A percentile compares a stretch with the other conserved stretches of the same genome.
Evolutionary conservation across 495 filamentous ascomycete genomes (phyloP).

Genomic region (Penicillium lividum): DNA sequence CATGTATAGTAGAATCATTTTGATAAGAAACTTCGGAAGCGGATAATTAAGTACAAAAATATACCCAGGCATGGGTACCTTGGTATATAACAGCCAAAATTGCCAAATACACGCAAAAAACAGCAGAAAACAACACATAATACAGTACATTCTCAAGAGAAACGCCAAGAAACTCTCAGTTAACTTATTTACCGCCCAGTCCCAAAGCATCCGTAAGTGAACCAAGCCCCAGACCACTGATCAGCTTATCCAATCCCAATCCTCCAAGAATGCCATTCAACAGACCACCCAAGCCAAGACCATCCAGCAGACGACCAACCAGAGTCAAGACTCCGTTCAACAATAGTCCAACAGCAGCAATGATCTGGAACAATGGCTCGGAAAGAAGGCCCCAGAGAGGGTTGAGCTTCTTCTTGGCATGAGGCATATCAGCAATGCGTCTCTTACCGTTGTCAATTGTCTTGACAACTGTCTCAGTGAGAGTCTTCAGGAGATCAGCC

Average conservation of each 20-base stretch:
- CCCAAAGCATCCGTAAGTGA: conserved; percentile 56
- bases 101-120: no score
- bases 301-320: conserved; percentile 77
- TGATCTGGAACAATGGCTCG: conserved; percentile 88
- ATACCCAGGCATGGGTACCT: no score
- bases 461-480: conserved; percentile 61
- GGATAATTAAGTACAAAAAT: no score
- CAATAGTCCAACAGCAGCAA: conserved; percentile 85
- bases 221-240: conserved; percentile 72
- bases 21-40: no score
- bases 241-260: conserved; percentile 75
- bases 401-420: conserved; percentile 91
- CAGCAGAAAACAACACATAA: no score
- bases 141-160: no score
- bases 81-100: no score
- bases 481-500: conserved; percentile 79
- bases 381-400: conserved; percentile 81
- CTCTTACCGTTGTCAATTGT: conserved; percentile 87
- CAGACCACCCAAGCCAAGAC: conserved; percentile 80
- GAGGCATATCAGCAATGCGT: conserved; percentile 86
- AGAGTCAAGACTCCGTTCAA: conserved; percentile 80
- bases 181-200: conserved; percentile 39
- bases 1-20: no score
- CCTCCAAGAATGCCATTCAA: conserved; percentile 78
- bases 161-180: neutral